These are phyloP conservation scores for Spinacia oleracea DNA, from an alignment of 179 eudicot genomes.

Conservation along the genomic window DNA sequence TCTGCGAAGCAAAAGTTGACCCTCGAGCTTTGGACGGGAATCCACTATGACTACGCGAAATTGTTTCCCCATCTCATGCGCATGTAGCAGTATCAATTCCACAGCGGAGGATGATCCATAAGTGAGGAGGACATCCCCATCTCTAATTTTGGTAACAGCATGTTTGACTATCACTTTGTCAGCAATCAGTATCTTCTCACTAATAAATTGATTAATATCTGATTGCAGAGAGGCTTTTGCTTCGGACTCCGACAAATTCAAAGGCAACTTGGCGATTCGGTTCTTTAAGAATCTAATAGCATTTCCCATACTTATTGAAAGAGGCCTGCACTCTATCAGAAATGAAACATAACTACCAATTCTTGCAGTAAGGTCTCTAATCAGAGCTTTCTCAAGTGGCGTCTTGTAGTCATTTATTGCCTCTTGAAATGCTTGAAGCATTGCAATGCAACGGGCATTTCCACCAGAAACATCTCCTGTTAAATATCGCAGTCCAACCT, in stretches of 20 bases:
- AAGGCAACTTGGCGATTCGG: conserved; percentile 67
- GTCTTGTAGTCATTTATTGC: conserved; percentile 81
- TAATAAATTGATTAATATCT: conserved; percentile 78
- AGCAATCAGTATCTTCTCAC: conserved; percentile 83
- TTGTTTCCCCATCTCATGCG: conserved; percentile 84
- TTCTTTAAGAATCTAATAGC: conserved; percentile 88
- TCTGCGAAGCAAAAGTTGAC: conserved; percentile 77
- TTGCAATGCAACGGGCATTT: conserved; percentile 96
- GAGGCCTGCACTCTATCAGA: conserved; percentile 95
- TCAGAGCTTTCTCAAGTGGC: conserved; percentile 74
- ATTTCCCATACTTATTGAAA: conserved; percentile 98
- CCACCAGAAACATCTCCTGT: conserved; percentile 93
- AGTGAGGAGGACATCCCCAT: conserved; percentile 97
- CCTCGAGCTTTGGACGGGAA: conserved; percentile 94
- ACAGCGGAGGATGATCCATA: conserved; percentile 92
- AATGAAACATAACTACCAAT: conserved; percentile 82
- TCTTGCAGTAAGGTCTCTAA: conserved; percentile 86
- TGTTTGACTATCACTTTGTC: conserved; percentile 87
- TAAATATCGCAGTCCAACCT: conserved; percentile 90
- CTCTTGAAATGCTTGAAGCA: conserved; percentile 97
- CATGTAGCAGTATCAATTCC: conserved; percentile 77
- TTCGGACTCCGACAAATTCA: conserved; percentile 77
- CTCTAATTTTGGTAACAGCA: conserved; percentile 97
- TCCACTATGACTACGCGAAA: conserved; percentile 91
- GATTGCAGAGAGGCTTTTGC: conserved; percentile 71